A percentile compares a stretch with the other conserved stretches of the same genome.
phyloP scores from a whole-genome alignment of 2,329 filamentous ascomycete genomes.

The Alternaria novae-zelandiae region DNA sequence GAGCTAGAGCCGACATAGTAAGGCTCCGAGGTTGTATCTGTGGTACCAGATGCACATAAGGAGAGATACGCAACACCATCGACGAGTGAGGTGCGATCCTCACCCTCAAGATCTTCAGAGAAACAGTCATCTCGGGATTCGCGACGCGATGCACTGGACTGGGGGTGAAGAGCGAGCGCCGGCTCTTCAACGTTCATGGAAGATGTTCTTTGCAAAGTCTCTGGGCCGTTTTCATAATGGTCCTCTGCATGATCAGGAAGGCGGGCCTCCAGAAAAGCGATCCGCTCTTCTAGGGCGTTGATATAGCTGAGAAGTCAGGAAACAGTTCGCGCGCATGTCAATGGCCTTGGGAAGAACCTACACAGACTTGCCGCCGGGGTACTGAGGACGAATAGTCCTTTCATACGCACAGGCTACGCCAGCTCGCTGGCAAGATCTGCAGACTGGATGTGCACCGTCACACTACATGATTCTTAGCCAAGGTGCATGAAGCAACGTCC shows the following conservation, averaged over 20 bases:
- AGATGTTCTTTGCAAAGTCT: not conserved
- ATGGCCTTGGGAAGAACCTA: conserved; percentile 8
- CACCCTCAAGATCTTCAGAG: conserved; percentile 22
- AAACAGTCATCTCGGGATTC: conserved; percentile 12
- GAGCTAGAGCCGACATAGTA: conserved; percentile 39
- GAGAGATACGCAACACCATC: conserved; percentile 38
- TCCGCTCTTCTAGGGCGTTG: conserved; percentile 33
- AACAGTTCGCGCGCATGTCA: not conserved
- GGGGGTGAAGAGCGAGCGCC: not conserved
- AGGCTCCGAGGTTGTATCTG: conserved; percentile 28
- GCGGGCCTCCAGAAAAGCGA: conserved; percentile 35
- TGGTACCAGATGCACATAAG: conserved; percentile 34
- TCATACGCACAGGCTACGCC: conserved; percentile 33
- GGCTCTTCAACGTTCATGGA: not conserved
- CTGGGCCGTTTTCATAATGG: conserved; percentile 21
- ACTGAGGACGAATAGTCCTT: conserved; percentile 31
- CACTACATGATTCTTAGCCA: conserved; percentile 21
- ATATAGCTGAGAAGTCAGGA: conserved; percentile 26
- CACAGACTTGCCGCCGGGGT: conserved; percentile 36
- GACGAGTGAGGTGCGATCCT: conserved; percentile 31
- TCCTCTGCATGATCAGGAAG: conserved; percentile 34
- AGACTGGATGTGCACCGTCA: conserved; percentile 29
- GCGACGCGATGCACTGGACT: not conserved
- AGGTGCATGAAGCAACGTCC: not conserved
- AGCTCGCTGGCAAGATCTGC: conserved; percentile 28